Conservation (phyloP, 345 rosid genomes). For the Eucalyptus erythrocorys region DNA sequence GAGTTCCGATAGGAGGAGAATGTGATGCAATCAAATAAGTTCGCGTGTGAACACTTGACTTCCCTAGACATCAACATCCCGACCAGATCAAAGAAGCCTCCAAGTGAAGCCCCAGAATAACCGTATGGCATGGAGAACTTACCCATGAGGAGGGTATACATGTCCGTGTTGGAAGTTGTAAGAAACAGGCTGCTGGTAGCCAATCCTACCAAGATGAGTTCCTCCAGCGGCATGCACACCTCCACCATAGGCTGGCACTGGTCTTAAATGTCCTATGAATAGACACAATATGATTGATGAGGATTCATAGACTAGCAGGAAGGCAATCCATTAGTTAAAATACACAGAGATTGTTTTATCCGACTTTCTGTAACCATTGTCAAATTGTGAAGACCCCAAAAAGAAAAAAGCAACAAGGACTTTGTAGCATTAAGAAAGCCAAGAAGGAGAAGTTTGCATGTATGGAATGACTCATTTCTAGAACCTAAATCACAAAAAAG, state of each 20-base stretch:
- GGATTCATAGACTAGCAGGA: not conserved
- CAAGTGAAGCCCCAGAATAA: not conserved
- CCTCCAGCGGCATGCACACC: slow-evolving; percentile 56
- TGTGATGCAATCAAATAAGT: not conserved
- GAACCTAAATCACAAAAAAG: not conserved
- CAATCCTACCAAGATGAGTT: slow-evolving; percentile 46
- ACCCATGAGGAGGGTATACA: slow-evolving; percentile 81
- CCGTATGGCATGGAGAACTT: slow-evolving; percentile 8
- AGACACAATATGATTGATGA: not conserved
- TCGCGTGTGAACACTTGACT: not conserved
- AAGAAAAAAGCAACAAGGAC: not conserved
- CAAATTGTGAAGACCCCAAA: not conserved
- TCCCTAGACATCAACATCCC: not conserved
- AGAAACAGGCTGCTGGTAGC: slow-evolving; percentile 68
- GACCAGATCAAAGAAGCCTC: not conserved
- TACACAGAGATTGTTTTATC: not conserved
- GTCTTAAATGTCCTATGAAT: slow-evolving; percentile 53
- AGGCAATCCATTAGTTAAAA: not conserved
- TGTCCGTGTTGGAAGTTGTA: slow-evolving; percentile 66
- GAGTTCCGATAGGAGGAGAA: not conserved
- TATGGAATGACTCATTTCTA: not conserved
- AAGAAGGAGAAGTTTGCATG: not conserved
- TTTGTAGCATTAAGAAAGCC: not conserved
- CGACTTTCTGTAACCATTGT: not conserved
- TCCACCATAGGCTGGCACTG: slow-evolving; percentile 43